Evolutionary conservation across 2,329 filamentous ascomycete species (phyloP).

Genomic region (Piedraia hortae): DNA sequence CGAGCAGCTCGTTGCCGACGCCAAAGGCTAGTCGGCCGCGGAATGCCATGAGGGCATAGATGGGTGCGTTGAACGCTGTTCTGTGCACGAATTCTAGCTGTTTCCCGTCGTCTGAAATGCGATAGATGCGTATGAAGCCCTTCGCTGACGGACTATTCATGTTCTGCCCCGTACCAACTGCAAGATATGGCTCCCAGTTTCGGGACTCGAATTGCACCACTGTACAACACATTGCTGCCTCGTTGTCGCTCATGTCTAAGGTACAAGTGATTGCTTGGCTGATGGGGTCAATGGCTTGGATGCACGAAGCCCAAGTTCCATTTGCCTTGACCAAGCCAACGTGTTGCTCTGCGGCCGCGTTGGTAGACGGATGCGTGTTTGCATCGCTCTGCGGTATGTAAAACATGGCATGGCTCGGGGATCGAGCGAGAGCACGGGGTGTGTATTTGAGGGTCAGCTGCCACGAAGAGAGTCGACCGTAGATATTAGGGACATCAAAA

Average conservation of each 20-base stretch:
- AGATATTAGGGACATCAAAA: slow-evolving; percentile 31
- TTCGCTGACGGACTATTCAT: slow-evolving; percentile 18
- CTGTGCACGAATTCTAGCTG: slow-evolving; percentile 89
- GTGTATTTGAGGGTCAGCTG: slow-evolving; percentile 41
- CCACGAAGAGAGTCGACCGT: slow-evolving; percentile 5
- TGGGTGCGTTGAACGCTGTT: slow-evolving; percentile 70
- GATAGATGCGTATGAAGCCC: slow-evolving; percentile 79
- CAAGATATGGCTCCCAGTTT: slow-evolving; percentile 61
- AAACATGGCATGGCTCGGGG: slow-evolving; percentile 69
- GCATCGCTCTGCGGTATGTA: slow-evolving; percentile 89
- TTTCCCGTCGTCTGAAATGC: slow-evolving; percentile 63
- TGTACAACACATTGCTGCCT: slow-evolving; percentile 66
- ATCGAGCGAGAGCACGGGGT: slow-evolving; percentile 60
- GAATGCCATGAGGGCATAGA: slow-evolving; percentile 73
- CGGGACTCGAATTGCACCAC: slow-evolving; percentile 69
- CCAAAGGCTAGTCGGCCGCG: slow-evolving; percentile 75
- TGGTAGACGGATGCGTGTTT: slow-evolving; percentile 42
- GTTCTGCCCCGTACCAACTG: slow-evolving; percentile 84
- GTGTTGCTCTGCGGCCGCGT: slow-evolving; percentile 24
- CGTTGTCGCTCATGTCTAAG: slow-evolving; percentile 65
- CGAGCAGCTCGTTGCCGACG: slow-evolving; percentile 50
- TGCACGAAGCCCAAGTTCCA: slow-evolving; percentile 85
- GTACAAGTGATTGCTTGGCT: slow-evolving; percentile 31
- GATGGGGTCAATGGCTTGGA: slow-evolving; percentile 69
- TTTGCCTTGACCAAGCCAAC: slow-evolving; percentile 70